Base-by-base conservation (phyloP, 75 land plant species). In the Picea glauca region DNA sequence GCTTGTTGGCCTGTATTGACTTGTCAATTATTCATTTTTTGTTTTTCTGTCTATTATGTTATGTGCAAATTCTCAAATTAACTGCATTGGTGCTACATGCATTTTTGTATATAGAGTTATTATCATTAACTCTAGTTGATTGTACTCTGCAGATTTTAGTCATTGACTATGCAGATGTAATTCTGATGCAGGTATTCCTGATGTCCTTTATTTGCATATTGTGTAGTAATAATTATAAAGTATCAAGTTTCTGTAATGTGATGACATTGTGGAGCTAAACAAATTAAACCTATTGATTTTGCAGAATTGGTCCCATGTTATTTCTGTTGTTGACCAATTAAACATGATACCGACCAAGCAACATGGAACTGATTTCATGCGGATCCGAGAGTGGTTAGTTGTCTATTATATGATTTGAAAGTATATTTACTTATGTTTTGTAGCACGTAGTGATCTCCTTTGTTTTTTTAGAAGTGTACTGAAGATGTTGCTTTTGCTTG, bases 241-340 rank as follows among this genome's bases (percentile, higher is more conserved):
- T 74, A 26, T 56, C 5, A 1, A 26, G 9, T 18, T 20, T 68
- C 3, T 68, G 18, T 68, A 6, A 46, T 20, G 20, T 8, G 8
- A 40, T 18, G 40, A 40, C 21, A 20, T 68, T 18, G 38, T 40
- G 14, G 46, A 40, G 18, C 21, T 68, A 74, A 74, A 56, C 14
- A 18, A 40, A 56, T 57, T 5, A 2, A 26, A 6, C 18, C 20
- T 74, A 31, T 81, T 74, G 6, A 58, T 58, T 62, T 23, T 80
- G 79, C 90, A 96, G 99, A 96, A 96, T 80, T 96, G 99, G 99
- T 83, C 92, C 38, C 91, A 89, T 83, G 84, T 96, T 82, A 78
- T 79, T 79, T 64, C 89, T 6, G 87, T 92, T 61, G 79, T 91
- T 76, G 88, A 94, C 38, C 83, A 90, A 57, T 75, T 96, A 80